Evolutionary conservation across 331 rosid species (phyloP).

Genomic region (Cydonia oblonga): DNA sequence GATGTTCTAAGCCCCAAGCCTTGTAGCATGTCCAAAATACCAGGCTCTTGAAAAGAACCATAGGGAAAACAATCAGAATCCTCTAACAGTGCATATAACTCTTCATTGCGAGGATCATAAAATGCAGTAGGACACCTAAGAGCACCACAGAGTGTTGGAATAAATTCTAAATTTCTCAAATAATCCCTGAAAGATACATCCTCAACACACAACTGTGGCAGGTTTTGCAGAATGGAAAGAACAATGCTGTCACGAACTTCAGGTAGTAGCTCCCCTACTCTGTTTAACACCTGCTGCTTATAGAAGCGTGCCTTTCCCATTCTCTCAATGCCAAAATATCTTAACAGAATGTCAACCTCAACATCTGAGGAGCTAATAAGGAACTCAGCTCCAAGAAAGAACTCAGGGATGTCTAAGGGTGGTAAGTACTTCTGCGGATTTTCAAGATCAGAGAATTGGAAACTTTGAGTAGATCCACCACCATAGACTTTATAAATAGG

Average conservation of each 20-base stretch:
- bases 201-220: slow-evolving; percentile 74
- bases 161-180: slow-evolving; percentile 62
- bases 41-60: slow-evolving; percentile 61
- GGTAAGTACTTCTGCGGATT: slow-evolving; percentile 72
- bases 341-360: slow-evolving; percentile 67
- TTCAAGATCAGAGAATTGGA: slow-evolving; percentile 66
- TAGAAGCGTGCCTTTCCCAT: slow-evolving; percentile 82
- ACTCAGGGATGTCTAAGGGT: slow-evolving; percentile 65
- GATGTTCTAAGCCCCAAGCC: slow-evolving; percentile 86
- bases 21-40: slow-evolving; percentile 60
- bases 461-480: slow-evolving; percentile 39
- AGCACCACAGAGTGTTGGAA: slow-evolving; percentile 52
- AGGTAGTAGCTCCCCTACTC: slow-evolving; percentile 66
- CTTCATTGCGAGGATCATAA: slow-evolving; percentile 87
- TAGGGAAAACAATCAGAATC: slow-evolving; percentile 74
- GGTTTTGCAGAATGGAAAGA: slow-evolving; percentile 62
- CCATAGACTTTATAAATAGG: slow-evolving; percentile 67
- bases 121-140: slow-evolving; percentile 65
- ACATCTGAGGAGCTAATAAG: slow-evolving; percentile 45
- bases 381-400: slow-evolving; percentile 67
- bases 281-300: slow-evolving; percentile 46
- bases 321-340: slow-evolving; percentile 68
- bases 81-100: slow-evolving; percentile 67
- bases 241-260: slow-evolving; percentile 72
- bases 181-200: slow-evolving; percentile 58